Evolutionary conservation across 2,329 filamentous ascomycete genomes (phyloP), one percentile per base, ranked within the genome.

Genomic region (Myriosclerotinia duriaeana): DNA sequence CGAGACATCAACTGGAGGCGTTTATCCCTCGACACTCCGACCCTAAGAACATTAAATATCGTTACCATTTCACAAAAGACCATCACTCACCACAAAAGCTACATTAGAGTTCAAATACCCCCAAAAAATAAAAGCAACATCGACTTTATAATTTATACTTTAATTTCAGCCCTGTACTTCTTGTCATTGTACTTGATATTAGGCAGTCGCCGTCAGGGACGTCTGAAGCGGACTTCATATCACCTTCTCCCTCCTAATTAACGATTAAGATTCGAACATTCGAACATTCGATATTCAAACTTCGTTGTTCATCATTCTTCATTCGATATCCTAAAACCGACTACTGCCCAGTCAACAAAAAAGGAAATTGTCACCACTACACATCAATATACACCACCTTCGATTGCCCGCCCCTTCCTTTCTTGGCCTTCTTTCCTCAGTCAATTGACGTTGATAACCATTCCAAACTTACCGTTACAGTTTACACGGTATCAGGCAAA

Each of bases 361-460:
- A 8, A 22, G 56, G 30, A 56, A n/a, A 26, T 22, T 4, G 30
- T 38, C 56, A 38, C 56, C 30, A 38, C 54, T 17, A 48, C 56
- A 22, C 44, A 42, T 11, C 42, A 9, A 46, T 22, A 34, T n/a
- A 42, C 42, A 59, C 42, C 55, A 36, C 42, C 56, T 48, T n/a
- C 44, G 50, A 4, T 34, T 20, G 20, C n/a, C 30, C 3, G 20
- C n/a, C 12, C 20, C 20, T 48, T 36, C 34, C 56, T 59, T 36
- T 14, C 20, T 50, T 48, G 30, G 14, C 30, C 56, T 60, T 38
- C 56, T 48, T 58, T 26, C 26, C 20, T 34, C 55, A 36, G 17
- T 59, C 55, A 46, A 34, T 30, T 8, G 58, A 26, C n/a, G n/a
- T 50, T 34, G n/a, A 48, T 61, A 50, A 44, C 26, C 34, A 61